Base-by-base conservation (phyloP, 2,329 filamentous ascomycete species). In the Xylaria digitata region DNA sequence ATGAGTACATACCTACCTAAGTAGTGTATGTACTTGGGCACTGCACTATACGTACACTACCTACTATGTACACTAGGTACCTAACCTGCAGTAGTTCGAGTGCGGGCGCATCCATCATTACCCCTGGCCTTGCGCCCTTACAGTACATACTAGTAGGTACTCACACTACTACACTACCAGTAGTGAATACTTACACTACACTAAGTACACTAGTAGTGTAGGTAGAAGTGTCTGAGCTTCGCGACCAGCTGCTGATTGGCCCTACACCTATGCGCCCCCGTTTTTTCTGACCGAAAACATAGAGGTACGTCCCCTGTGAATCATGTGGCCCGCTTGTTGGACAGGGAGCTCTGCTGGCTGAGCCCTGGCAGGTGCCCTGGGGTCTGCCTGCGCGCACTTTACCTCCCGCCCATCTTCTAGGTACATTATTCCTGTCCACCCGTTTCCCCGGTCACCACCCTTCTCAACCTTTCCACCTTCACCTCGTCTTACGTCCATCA, bases 351-450 rank as follows among this genome's bases (percentile, higher is more conserved):
- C 21, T 43, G 15, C 30, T 56, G 45, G 60, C 40, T 65, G 68
- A 63, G 55, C n/a, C 40, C 58, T 43, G 23, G 34, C 8, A 8
- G 11, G 34, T 37, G 34, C 34, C 34, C 34, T 26, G 26, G 34
- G 48, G 54, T 60, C 66, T 66, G 58, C 66, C 37, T 59, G 66
- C 58, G 66, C 71, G 72, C 72, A 63, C 52, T 66, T 58, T 37
- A 58, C 49, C 40, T 50, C 58, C 50, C 65, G 61, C 63, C 68
- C 66, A 37, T 71, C 72, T 73, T 75, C 73, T 75, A 62, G 75
- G 72, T 71, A 73, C 73, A 74, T 73, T 74, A 75, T 74, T 73
- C 72, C 73, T 71, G 66, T 70, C 73, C 65, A 26, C 68, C 68
- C 68, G 61, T 68, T 58, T 55, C 69, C 69, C 70, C 69, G 60